Evolutionary conservation across 331 rosid genomes (phyloP).

Genomic region (Cydonia oblonga): DNA sequence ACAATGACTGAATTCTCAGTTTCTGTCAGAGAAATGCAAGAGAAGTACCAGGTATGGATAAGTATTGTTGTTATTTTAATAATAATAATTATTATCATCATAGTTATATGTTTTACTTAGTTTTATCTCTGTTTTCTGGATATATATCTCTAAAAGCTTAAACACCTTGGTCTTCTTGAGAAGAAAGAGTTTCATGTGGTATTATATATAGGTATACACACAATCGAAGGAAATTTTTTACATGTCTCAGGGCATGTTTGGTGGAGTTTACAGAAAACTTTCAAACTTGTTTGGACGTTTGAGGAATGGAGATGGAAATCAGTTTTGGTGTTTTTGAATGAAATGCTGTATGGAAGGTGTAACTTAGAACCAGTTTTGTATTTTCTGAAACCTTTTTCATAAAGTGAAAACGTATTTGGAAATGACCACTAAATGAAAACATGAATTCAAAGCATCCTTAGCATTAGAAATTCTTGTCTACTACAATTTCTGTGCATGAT

Average conservation of each 20-base stretch:
- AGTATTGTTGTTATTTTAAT: neutral
- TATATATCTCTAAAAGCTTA: neutral
- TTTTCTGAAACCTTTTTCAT: neutral
- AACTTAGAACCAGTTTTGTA: neutral
- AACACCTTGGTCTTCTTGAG: neutral
- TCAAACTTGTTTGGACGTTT: neutral
- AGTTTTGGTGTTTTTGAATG: neutral
- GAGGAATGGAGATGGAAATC: neutral
- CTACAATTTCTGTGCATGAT: neutral
- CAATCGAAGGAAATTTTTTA: neutral
- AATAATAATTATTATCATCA: too few species aligned
- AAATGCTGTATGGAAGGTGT: neutral
- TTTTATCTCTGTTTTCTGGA: neutral
- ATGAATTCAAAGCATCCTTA: neutral
- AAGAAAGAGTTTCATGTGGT: neutral
- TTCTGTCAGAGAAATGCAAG: slow-evolving; percentile 91
- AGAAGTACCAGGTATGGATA: slow-evolving; percentile 65
- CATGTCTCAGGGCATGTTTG: neutral
- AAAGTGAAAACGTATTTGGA: too few species aligned
- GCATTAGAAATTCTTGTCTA: neutral
- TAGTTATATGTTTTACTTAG: neutral
- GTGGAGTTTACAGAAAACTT: neutral
- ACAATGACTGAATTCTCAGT: slow-evolving; percentile 97
- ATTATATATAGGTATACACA: neutral
- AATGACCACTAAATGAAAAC: neutral